A percentile compares a stretch with the other conserved stretches of the same genome.
phyloP scores from a whole-genome alignment of 2,329 filamentous ascomycete species.

The Ceratocystis diversiconidia region DNA sequence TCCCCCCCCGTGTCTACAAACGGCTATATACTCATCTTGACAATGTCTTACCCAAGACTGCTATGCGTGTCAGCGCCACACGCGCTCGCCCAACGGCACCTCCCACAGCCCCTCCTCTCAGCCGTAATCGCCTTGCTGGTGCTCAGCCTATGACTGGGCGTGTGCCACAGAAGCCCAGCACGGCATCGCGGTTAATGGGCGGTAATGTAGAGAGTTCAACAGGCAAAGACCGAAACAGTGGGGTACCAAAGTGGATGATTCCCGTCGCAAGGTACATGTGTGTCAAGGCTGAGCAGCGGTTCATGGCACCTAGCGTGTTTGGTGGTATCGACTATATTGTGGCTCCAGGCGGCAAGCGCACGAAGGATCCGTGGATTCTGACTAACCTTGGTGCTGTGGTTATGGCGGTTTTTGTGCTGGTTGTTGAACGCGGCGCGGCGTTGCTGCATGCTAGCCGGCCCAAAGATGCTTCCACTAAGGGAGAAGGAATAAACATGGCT shows the following conservation, averaged over 20 bases:
- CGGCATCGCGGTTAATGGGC: slow-evolving; percentile 32
- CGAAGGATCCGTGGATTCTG: slow-evolving; percentile 36
- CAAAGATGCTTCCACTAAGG: slow-evolving; percentile 26
- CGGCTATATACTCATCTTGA: slow-evolving; percentile 72
- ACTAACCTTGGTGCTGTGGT: slow-evolving; percentile 40
- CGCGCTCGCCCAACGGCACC: slow-evolving; percentile 27
- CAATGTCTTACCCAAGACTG: slow-evolving; percentile 41
- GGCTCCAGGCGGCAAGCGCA: slow-evolving; percentile 30
- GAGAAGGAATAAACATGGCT: slow-evolving; percentile 24
- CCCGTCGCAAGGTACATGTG: slow-evolving; percentile 51
- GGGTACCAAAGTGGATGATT: slow-evolving; percentile 53
- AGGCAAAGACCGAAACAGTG: slow-evolving; percentile 20
- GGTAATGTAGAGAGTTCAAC: slow-evolving; percentile 23
- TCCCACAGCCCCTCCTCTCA: neutral
- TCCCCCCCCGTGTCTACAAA: slow-evolving; percentile 67
- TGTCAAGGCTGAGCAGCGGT: slow-evolving; percentile 43
- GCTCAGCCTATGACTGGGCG: slow-evolving; percentile 15
- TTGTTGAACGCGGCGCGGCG: slow-evolving; percentile 31
- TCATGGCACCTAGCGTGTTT: slow-evolving; percentile 56
- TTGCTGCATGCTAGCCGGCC: slow-evolving; percentile 26
- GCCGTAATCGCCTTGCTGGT: neutral
- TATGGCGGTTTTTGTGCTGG: slow-evolving; percentile 42
- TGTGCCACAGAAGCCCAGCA: slow-evolving; percentile 35
- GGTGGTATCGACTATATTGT: slow-evolving; percentile 53
- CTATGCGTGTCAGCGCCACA: slow-evolving; percentile 17